Conservation (phyloP, 495 filamentous ascomycete genomes). For the Daldinia childiae region DNA sequence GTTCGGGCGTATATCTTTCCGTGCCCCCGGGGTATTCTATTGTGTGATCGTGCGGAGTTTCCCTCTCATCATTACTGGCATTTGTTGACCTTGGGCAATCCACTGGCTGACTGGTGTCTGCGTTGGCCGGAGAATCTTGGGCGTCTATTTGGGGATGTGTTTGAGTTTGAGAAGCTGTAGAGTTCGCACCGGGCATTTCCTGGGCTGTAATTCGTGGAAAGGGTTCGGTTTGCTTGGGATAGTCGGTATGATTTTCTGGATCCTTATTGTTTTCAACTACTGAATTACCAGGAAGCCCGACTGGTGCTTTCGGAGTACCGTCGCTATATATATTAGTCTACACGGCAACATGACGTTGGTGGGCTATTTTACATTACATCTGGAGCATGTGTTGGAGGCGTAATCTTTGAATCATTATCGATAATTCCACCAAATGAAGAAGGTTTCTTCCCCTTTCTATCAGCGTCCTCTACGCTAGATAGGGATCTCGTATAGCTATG, state of each 20-base stretch:
- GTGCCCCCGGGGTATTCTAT: neutral
- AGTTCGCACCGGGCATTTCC: neutral
- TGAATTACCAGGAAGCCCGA: neutral
- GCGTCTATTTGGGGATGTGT: neutral
- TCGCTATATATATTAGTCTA: conserved; percentile 4
- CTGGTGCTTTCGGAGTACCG: neutral
- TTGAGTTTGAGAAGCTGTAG: neutral
- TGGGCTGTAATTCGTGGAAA: neutral
- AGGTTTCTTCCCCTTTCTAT: too few relatives aligned
- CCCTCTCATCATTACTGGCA: neutral
- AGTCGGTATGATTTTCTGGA: neutral
- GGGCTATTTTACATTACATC: conserved; percentile 8
- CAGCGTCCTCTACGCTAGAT: too few relatives aligned
- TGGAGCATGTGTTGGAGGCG: too few relatives aligned
- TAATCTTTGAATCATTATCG: too few relatives aligned
- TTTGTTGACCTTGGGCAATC: neutral
- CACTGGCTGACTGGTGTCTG: neutral
- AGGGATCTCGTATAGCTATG: too few relatives aligned
- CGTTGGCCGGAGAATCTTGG: neutral
- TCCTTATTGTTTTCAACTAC: neutral
- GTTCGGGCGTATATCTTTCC: neutral
- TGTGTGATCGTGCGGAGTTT: neutral
- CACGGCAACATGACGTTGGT: neutral
- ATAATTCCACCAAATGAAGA: too few relatives aligned
- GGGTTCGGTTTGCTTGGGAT: neutral